Percentiles rank a stretch among this genome's conserved stretches.
phyloP scores from a whole-genome alignment of 106 monocot genomes.

The Apostasia ramifera region DNA sequence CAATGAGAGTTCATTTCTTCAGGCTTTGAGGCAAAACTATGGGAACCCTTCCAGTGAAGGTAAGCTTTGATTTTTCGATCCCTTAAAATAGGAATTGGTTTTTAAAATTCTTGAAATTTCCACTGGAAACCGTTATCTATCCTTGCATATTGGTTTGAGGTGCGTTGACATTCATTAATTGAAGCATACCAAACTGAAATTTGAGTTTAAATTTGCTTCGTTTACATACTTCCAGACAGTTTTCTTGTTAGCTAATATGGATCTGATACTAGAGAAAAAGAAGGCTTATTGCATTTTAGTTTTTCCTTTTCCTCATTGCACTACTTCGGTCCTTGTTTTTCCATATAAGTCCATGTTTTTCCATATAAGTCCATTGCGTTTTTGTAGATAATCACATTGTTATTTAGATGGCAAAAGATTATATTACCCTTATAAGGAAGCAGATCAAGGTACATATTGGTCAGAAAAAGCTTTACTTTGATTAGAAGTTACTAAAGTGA shows the following conservation, averaged over 20 bases:
- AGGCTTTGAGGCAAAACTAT: slow-evolving; percentile 27
- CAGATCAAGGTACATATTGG: too few species aligned
- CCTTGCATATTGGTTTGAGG: not conserved
- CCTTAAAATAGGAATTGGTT: not conserved
- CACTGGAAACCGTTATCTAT: not conserved
- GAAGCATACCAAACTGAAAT: not conserved
- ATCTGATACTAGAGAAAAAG: too few species aligned
- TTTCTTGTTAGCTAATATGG: not conserved
- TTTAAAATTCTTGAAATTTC: not conserved
- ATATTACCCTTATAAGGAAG: too few species aligned
- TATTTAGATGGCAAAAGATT: too few species aligned
- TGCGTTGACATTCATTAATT: not conserved
- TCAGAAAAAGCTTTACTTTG: too few species aligned
- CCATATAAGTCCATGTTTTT: too few species aligned
- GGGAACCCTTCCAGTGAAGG: slow-evolving; percentile 23
- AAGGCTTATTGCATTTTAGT: too few species aligned
- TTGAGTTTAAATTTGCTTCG: not conserved
- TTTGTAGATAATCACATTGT: too few species aligned
- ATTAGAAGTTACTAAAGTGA: too few species aligned
- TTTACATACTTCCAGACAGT: not conserved
- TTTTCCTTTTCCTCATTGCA: too few species aligned
- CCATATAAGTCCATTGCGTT: too few species aligned
- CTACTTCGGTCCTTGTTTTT: too few species aligned
- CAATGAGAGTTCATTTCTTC: slow-evolving; percentile 27
- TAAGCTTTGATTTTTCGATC: slow-evolving; percentile 10